Percentiles rank a stretch among this genome's conserved stretches.
Conservation (phyloP, 768 basidiomycete genomes). For the Neoboletus magnificus region DNA sequence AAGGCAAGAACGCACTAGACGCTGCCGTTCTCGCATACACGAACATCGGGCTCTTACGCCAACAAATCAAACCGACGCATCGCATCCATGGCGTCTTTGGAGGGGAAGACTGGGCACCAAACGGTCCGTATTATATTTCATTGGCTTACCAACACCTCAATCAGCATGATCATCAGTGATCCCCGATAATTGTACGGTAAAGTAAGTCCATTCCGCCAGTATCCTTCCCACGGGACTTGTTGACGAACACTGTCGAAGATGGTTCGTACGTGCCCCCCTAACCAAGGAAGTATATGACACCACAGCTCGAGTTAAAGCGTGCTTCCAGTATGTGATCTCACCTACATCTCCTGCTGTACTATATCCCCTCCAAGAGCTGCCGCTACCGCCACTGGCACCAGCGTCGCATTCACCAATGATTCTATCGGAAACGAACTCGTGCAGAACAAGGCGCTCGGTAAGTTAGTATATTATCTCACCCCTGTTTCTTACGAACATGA, state of each 20-base stretch:
- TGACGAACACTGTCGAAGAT: slow-evolving; percentile 37
- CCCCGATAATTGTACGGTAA: slow-evolving; percentile 74
- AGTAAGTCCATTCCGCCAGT: slow-evolving; percentile 38
- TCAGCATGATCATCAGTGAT: slow-evolving; percentile 55
- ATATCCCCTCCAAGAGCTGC: slow-evolving; percentile 49
- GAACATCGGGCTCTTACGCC: slow-evolving; percentile 74
- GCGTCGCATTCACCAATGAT: slow-evolving; percentile 39
- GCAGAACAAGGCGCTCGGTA: slow-evolving; percentile 66
- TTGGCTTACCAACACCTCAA: background rate
- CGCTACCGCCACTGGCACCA: slow-evolving; percentile 63
- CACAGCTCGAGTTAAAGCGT: slow-evolving; percentile 58
- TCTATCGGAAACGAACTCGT: slow-evolving; percentile 52
- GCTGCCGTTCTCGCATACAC: slow-evolving; percentile 85
- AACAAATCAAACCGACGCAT: slow-evolving; percentile 74
- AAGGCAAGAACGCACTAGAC: slow-evolving; percentile 79
- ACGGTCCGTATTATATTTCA: slow-evolving; percentile 43
- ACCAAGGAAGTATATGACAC: slow-evolving; percentile 57
- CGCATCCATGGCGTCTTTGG: slow-evolving; percentile 79
- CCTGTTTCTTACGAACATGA: background rate
- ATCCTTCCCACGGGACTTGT: background rate
- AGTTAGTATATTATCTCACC: background rate
- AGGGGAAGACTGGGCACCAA: slow-evolving; percentile 72
- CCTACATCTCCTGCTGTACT: background rate
- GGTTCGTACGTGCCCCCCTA: slow-evolving; percentile 70
- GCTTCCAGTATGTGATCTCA: slow-evolving; percentile 57